Conservation (phyloP, 2,329 filamentous ascomycete genomes). For the Nemania sp. region DNA sequence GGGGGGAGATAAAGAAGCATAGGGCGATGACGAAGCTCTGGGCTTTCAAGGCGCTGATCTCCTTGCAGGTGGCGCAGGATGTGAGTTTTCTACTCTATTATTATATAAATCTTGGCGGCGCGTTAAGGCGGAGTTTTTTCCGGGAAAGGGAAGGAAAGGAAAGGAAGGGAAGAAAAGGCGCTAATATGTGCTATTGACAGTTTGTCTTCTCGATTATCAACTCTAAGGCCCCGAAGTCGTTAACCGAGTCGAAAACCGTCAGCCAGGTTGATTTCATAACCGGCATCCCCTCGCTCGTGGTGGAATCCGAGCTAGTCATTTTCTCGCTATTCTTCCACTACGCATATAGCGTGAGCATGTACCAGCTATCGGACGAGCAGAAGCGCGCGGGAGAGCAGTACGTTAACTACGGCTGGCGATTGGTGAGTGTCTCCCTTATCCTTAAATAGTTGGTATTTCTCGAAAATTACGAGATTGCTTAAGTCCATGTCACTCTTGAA, state of each 20-base stretch:
- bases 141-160: background rate
- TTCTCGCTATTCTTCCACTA: constrained; percentile 47
- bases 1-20: constrained; percentile 41
- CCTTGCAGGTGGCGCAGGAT: constrained; percentile 39
- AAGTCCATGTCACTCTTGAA: background rate
- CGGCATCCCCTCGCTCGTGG: constrained; percentile 42
- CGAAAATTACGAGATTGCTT: background rate
- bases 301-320: constrained; percentile 39
- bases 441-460: background rate
- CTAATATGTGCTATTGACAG: constrained; percentile 23
- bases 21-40: constrained; percentile 46
- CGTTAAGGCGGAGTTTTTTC: no score
- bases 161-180: background rate
- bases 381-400: constrained; percentile 29
- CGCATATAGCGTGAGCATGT: constrained; percentile 43
- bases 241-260: constrained; percentile 34
- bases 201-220: constrained; percentile 43
- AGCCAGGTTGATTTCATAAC: constrained; percentile 41
- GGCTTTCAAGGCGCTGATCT: constrained; percentile 49
- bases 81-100: constrained; percentile 29
- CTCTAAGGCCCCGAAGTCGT: constrained; percentile 25
- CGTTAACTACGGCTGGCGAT: constrained; percentile 28
- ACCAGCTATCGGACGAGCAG: constrained; percentile 36
- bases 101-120: background rate
- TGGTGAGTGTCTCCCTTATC: constrained; percentile 30